phyloP scores from a whole-genome alignment of 129 eudicot genomes.

The Centella asiatica region DNA sequence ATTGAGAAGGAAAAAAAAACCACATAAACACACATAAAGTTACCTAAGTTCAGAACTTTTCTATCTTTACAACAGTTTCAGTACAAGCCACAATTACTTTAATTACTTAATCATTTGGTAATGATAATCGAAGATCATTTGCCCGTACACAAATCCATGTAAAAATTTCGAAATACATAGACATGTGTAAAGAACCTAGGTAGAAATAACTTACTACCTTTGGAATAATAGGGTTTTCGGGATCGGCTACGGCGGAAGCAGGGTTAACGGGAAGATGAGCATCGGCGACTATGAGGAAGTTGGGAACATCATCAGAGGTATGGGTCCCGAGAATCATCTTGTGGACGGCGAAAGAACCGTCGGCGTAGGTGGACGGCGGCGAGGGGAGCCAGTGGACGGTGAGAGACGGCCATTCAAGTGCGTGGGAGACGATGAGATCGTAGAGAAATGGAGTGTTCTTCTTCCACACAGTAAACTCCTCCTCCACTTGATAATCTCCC shows the following conservation, averaged over 20 bases:
- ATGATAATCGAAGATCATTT: background rate
- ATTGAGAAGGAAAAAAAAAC: no score
- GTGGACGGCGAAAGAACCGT: conserved; percentile 53
- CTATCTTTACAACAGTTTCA: background rate
- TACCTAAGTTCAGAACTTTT: background rate
- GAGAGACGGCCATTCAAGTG: conserved; percentile 97
- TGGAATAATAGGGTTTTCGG: conserved; percentile 42
- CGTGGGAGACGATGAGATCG: conserved; percentile 66
- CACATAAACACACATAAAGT: background rate
- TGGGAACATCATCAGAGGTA: conserved; percentile 75
- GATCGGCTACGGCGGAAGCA: conserved; percentile 30
- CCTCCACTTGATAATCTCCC: conserved; percentile 50
- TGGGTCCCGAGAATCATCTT: conserved; percentile 86
- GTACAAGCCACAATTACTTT: background rate
- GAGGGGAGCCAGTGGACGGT: conserved; percentile 95
- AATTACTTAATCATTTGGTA: no score
- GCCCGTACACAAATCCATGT: background rate
- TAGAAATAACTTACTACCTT: conserved; percentile 28
- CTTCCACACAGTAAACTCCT: conserved; percentile 78
- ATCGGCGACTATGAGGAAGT: conserved; percentile 72
- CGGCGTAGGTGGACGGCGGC: conserved; percentile 35
- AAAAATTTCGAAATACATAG: background rate
- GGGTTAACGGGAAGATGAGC: conserved; percentile 60
- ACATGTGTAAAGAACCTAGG: background rate
- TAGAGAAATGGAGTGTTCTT: conserved; percentile 82